Conservation (phyloP, 73 alveolate genomes). For the Paramecium primaurelia region DNA sequence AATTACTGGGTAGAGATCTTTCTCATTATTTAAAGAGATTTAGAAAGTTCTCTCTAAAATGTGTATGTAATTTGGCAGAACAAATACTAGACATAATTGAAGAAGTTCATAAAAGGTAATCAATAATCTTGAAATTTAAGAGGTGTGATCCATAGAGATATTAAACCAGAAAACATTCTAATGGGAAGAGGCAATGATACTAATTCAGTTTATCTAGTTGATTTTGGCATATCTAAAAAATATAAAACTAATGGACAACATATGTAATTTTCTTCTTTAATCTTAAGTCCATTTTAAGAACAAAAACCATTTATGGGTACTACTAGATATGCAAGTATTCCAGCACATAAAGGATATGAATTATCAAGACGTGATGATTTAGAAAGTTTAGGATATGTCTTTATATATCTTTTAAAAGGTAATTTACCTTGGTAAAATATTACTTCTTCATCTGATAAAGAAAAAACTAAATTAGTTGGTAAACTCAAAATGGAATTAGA, state of each 20-base stretch:
- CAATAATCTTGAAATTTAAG: slow-evolving; percentile 16
- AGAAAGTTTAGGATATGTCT: slow-evolving; percentile 80
- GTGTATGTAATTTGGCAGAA: slow-evolving; percentile 31
- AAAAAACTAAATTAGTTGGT: slow-evolving; percentile 84
- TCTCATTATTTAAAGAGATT: slow-evolving; percentile 1
- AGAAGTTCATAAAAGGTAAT: slow-evolving; percentile 47
- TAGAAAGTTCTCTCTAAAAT: background rate
- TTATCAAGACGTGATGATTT: slow-evolving; percentile 84
- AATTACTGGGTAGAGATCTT: slow-evolving; percentile 28
- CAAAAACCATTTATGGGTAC: slow-evolving; percentile 70
- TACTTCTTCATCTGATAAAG: slow-evolving; percentile 83
- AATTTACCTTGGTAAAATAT: slow-evolving; percentile 94
- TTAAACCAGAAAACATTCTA: slow-evolving; percentile 80
- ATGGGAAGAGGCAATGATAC: slow-evolving; percentile 68
- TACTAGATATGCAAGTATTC: slow-evolving; percentile 76
- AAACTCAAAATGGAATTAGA: slow-evolving; percentile 81
- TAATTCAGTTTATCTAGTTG: slow-evolving; percentile 66
- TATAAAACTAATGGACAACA: slow-evolving; percentile 27
- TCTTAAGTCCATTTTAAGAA: slow-evolving; percentile 53
- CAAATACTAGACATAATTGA: slow-evolving; percentile 17
- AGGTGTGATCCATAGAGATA: slow-evolving; percentile 73
- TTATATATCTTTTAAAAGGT: slow-evolving; percentile 70
- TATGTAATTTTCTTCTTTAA: background rate
- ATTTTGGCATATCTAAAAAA: slow-evolving; percentile 86
- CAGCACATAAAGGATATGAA: slow-evolving; percentile 85